Evolutionary conservation across 1,284 basidiomycete genomes (phyloP).

Genomic region (Pseudomicrostroma phylloplanum): DNA sequence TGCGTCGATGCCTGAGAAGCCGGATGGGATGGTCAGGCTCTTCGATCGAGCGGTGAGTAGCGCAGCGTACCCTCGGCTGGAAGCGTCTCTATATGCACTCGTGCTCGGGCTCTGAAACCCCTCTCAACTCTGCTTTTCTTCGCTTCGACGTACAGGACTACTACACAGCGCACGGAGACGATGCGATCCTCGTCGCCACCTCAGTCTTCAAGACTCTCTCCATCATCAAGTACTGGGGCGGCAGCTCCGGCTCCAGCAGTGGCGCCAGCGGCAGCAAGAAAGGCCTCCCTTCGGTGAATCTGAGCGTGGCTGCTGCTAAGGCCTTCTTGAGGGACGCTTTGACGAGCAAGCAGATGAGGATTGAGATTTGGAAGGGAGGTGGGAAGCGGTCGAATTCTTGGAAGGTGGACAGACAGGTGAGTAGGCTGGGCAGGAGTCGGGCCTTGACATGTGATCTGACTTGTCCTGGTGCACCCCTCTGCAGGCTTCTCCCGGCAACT

Average conservation of each 20-base stretch:
- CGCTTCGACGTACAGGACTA: conserved; percentile 58
- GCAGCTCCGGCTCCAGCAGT: too few species aligned
- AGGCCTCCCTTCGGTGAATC: conserved; percentile 58
- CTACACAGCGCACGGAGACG: conserved; percentile 80
- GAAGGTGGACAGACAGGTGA: conserved; percentile 69
- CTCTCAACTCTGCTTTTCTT: neutral
- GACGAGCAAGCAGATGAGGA: conserved; percentile 78
- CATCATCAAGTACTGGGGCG: conserved; percentile 45
- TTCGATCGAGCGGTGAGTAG: conserved; percentile 35
- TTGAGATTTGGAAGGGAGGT: conserved; percentile 71
- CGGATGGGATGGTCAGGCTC: conserved; percentile 41
- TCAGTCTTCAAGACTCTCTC: conserved; percentile 58
- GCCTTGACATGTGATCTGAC: neutral
- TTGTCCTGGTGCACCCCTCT: too few species aligned
- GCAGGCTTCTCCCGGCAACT: conserved; percentile 81
- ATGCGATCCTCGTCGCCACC: conserved; percentile 79
- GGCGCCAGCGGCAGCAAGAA: conserved; percentile 15
- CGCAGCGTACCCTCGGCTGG: too few species aligned
- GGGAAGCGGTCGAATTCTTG: conserved; percentile 62
- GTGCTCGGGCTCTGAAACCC: neutral
- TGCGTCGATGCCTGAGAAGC: conserved; percentile 23
- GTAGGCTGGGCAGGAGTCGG: conserved; percentile 16
- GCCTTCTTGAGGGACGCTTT: conserved; percentile 81
- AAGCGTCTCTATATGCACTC: neutral
- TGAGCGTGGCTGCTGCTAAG: conserved; percentile 76